Evolutionary conservation across 768 basidiomycete species (phyloP), one percentile per base, ranked within the genome.

Genomic region (Lyophyllum shimeji): DNA sequence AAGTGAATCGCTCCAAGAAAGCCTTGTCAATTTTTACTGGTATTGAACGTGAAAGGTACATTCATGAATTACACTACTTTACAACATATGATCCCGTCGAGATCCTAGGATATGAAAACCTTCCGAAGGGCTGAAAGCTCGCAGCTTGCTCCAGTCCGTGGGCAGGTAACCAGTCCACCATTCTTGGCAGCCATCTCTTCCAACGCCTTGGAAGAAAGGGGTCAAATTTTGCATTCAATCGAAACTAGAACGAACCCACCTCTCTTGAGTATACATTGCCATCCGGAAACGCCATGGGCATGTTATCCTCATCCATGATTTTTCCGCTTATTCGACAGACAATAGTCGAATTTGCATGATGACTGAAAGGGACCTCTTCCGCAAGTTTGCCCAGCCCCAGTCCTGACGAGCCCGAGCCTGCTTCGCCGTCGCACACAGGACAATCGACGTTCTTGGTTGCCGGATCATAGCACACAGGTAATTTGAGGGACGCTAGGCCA

Each of bases 301-400:
- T 86, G 63, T 95, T 95, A 67, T 94, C 86, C 60, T 86, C 95
- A 64, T 97, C 90, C 89, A 98, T 96, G 53, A 98, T 95, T 68
- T 87, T 86, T 23, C 96, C 95, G 59, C 83, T 93, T 65, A 98
- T 81, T 50, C 85, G 74, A 67, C 97, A 98, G 15, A 98, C 95
- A 52, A 99, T 92, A 0, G 93, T 96, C 20, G 94, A 96, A 66
- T 96, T 98, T 39, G 89, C 86, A 68, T 98, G 95, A 73, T 98
- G 95, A 62, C 90, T 92, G 67, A 83, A 86, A 1, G 97, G 95
- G 0, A 98, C 93, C 60, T 94, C 91, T 54, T 80, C 76, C 12
- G 90, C 93, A 7, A 99, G 82, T 56, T 81, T 77, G 20, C 87
- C 86, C 8, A 95, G 76, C 21, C 86, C 84, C 1, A 82, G 71